A percentile compares a stretch with the other conserved stretches of the same genome.
Evolutionary conservation across 2,329 filamentous ascomycete genomes (phyloP).

Genomic region (Zasmidium cellare): DNA sequence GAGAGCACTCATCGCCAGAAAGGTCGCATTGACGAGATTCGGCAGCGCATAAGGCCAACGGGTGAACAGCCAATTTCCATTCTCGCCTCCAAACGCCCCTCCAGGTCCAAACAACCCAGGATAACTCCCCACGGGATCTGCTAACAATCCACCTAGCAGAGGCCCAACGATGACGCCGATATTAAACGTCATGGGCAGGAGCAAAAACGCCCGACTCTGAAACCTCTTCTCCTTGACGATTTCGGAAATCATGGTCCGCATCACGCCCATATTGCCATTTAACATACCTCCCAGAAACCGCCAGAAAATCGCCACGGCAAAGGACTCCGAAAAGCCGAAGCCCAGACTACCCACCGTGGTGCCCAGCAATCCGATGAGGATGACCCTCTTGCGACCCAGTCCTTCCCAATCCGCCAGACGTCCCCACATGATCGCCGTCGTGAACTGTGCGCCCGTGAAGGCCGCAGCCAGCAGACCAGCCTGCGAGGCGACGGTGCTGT

Average conservation of each 20-base stretch:
- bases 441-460: slow-evolving; percentile 79
- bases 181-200: slow-evolving; percentile 70
- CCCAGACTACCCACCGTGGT: slow-evolving; percentile 66
- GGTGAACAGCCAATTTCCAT: slow-evolving; percentile 63
- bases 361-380: slow-evolving; percentile 74
- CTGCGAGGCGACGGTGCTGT: slow-evolving; percentile 70
- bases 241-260: slow-evolving; percentile 73
- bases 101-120: slow-evolving; percentile 63
- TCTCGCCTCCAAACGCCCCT: slow-evolving; percentile 56
- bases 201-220: slow-evolving; percentile 56
- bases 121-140: slow-evolving; percentile 64
- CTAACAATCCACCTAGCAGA: slow-evolving; percentile 65
- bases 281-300: slow-evolving; percentile 65
- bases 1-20: slow-evolving; percentile 57
- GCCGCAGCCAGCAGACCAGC: slow-evolving; percentile 75
- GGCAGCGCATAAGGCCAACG: slow-evolving; percentile 69
- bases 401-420: slow-evolving; percentile 63
- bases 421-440: slow-evolving; percentile 83
- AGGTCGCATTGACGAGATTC: slow-evolving; percentile 64
- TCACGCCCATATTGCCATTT: slow-evolving; percentile 73
- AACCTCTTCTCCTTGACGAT: slow-evolving; percentile 68
- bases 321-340: slow-evolving; percentile 68
- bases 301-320: slow-evolving; percentile 63
- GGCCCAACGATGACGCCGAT: slow-evolving; percentile 50
- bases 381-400: slow-evolving; percentile 71